These are phyloP conservation scores for Magnaporthiopsis rhizophila DNA, from an alignment of 2,329 filamentous ascomycete genomes.

Conservation along the genomic window DNA sequence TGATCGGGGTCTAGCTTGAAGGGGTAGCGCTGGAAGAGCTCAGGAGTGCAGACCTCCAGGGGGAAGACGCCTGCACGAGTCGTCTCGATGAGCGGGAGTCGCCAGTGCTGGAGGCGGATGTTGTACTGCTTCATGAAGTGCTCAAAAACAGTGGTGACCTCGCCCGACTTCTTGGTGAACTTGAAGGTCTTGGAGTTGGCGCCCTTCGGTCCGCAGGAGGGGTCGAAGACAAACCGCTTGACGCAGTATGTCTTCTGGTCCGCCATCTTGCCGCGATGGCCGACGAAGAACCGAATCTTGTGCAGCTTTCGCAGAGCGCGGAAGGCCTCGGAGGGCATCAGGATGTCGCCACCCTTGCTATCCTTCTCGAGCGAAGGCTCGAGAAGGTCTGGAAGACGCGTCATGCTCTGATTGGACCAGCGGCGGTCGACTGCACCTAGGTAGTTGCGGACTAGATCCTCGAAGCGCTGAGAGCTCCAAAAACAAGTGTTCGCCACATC, in stretches of 20 bases:
- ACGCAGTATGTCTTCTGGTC: slow-evolving; percentile 44
- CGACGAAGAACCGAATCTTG: slow-evolving; percentile 48
- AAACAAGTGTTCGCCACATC: slow-evolving; percentile 91
- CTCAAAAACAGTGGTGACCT: slow-evolving; percentile 39
- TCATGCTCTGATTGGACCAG: slow-evolving; percentile 14
- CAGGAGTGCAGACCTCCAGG: slow-evolving; percentile 49
- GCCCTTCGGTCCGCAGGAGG: slow-evolving; percentile 35
- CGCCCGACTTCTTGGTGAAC: slow-evolving; percentile 37
- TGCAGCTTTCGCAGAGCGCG: slow-evolving; percentile 44
- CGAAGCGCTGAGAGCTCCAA: slow-evolving; percentile 48
- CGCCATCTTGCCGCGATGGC: slow-evolving; percentile 40
- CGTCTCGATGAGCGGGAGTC: slow-evolving; percentile 51
- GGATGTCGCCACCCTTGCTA: slow-evolving; percentile 13
- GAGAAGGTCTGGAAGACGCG: slow-evolving; percentile 22
- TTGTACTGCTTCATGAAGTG: slow-evolving; percentile 52
- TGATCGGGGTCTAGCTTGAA: slow-evolving; percentile 55
- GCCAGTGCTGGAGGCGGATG: slow-evolving; percentile 34
- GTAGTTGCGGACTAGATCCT: slow-evolving; percentile 25
- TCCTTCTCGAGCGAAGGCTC: slow-evolving; percentile 21
- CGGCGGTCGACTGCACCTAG: slow-evolving; percentile 18
- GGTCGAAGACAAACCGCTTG: slow-evolving; percentile 40
- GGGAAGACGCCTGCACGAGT: slow-evolving; percentile 48
- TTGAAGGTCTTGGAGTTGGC: slow-evolving; percentile 41
- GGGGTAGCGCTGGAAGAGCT: slow-evolving; percentile 50
- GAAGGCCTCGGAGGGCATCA: slow-evolving; percentile 40